These are phyloP conservation scores for Penicillium glabrum DNA, from an alignment of 2,329 filamentous ascomycete species.

Conservation along the genomic window DNA sequence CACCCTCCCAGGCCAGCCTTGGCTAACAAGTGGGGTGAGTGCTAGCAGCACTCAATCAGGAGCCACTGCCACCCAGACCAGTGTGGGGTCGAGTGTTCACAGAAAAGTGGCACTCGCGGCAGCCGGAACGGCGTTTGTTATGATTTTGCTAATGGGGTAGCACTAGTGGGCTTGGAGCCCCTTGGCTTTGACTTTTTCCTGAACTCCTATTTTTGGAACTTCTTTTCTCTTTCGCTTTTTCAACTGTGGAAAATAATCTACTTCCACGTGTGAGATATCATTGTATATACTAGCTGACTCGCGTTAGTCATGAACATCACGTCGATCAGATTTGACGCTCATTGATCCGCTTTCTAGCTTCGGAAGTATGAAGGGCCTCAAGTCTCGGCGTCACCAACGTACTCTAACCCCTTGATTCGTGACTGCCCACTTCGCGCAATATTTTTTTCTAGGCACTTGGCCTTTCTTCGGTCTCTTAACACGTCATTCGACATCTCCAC, in stretches of 20 bases:
- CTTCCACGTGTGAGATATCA: too few relatives aligned
- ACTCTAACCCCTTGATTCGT: slow-evolving; percentile 7
- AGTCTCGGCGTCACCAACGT: neutral
- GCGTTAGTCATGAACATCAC: neutral
- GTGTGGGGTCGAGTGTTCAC: neutral
- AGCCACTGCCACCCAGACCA: slow-evolving; percentile 1
- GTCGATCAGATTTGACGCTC: neutral
- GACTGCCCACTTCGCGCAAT: neutral
- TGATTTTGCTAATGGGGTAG: slow-evolving; percentile 1
- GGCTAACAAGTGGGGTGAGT: slow-evolving; percentile 12
- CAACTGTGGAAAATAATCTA: neutral
- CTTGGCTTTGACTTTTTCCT: neutral
- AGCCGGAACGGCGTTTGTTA: neutral
- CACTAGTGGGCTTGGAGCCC: neutral
- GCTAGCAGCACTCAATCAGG: slow-evolving; percentile 3
- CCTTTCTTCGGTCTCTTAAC: neutral
- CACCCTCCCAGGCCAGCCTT: slow-evolving; percentile 24
- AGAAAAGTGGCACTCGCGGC: neutral
- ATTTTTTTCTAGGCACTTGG: neutral
- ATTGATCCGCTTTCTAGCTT: slow-evolving; percentile 4
- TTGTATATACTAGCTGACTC: neutral
- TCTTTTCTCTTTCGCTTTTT: neutral
- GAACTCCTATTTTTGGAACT: neutral
- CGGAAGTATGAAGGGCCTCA: slow-evolving; percentile 14
- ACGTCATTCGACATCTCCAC: neutral